Conservation (phyloP, 1,284 basidiomycete genomes). For the Quambalaria eucalypti region DNA sequence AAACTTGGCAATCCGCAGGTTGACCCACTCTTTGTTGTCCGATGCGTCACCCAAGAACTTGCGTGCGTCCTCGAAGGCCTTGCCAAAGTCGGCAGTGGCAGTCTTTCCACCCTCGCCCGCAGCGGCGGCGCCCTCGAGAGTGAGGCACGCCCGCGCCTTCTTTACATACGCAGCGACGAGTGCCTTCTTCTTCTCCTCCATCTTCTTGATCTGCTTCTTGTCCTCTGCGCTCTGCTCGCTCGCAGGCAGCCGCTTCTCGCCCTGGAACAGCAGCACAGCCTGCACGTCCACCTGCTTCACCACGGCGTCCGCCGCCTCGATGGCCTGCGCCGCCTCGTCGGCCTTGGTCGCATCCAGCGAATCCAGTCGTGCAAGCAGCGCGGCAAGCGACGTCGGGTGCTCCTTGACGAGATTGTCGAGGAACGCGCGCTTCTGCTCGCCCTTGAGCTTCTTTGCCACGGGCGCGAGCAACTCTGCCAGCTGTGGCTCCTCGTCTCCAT, state of each 20-base stretch:
- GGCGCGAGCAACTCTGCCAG: slow-evolving; percentile 41
- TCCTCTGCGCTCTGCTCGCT: slow-evolving; percentile 38
- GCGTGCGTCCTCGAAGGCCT: not conserved
- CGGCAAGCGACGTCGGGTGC: slow-evolving; percentile 38
- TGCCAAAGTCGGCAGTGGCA: not conserved
- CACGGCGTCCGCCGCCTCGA: slow-evolving; percentile 30
- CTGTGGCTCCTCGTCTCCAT: slow-evolving; percentile 2
- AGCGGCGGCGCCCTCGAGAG: not conserved
- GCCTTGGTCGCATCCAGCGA: slow-evolving; percentile 11
- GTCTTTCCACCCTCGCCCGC: not conserved
- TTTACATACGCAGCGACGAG: slow-evolving; percentile 8
- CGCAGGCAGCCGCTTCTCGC: slow-evolving; percentile 28
- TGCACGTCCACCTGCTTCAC: slow-evolving; percentile 31
- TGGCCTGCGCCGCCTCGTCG: slow-evolving; percentile 11
- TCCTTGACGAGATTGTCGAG: slow-evolving; percentile 36
- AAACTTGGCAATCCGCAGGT: not conserved
- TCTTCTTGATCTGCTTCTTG: slow-evolving; percentile 31
- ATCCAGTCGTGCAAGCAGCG: slow-evolving; percentile 38
- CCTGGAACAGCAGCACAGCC: slow-evolving; percentile 33
- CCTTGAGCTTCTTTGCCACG: slow-evolving; percentile 40
- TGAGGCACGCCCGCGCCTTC: not conserved
- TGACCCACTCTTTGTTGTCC: not conserved
- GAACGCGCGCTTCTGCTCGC: slow-evolving; percentile 38
- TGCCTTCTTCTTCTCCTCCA: slow-evolving; percentile 39
- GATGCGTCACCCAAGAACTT: not conserved